A percentile compares a stretch with the other conserved stretches of the same genome.
Evolutionary conservation across 1,139 yeast species (phyloP).

Genomic region (Suhomyces bribrorum): DNA sequence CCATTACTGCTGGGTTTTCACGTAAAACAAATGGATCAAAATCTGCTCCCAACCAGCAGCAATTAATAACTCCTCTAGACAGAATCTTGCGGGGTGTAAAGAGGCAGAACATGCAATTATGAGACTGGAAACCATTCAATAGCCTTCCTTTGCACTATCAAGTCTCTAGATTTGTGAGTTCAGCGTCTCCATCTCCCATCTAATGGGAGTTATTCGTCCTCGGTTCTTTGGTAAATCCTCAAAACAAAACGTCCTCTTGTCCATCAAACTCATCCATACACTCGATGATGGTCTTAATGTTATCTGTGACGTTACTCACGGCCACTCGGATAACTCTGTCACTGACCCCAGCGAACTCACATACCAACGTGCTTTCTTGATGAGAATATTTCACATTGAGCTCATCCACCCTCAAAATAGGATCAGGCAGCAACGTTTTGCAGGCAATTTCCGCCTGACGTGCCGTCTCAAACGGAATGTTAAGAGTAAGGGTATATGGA

Average conservation of each 20-base stretch:
- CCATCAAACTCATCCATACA: constrained; percentile 65
- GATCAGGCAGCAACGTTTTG: constrained; percentile 69
- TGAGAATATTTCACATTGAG: constrained; percentile 45
- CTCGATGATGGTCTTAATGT: constrained; percentile 63
- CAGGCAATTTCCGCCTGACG: constrained; percentile 66
- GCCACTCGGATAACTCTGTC: constrained; percentile 72
- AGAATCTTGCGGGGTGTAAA: no score
- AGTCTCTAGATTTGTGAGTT: no score
- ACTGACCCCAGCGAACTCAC: constrained; percentile 54
- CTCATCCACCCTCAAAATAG: constrained; percentile 67
- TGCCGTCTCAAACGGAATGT: constrained; percentile 61
- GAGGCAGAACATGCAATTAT: no score
- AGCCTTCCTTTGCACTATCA: no score
- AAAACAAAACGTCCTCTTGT: constrained; percentile 24
- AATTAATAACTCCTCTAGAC: no score
- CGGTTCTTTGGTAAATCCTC: background rate
- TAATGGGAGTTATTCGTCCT: background rate
- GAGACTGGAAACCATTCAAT: no score
- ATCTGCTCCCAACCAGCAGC: no score
- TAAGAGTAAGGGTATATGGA: constrained; percentile 26
- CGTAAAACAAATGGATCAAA: no score
- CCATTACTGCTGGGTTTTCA: no score
- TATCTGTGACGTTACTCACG: constrained; percentile 66
- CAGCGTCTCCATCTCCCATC: no score
- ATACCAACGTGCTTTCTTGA: constrained; percentile 32